A percentile compares a stretch with the other conserved stretches of the same genome.
Conservation (phyloP, 2,329 filamentous ascomycete species). For the Colletotrichum tofieldiae region DNA sequence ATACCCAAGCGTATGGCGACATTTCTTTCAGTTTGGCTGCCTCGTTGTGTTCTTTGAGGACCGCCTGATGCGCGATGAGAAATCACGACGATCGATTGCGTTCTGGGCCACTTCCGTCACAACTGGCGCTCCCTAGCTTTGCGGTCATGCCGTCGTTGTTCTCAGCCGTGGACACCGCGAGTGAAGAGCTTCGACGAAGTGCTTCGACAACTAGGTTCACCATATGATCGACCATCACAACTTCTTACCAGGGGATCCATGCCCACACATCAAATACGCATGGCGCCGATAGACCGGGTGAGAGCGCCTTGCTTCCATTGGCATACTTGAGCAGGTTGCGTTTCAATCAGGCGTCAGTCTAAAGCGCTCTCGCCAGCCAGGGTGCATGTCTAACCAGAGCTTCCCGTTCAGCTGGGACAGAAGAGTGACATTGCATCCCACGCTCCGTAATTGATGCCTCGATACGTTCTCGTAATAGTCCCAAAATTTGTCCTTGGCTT, state of each 20-base stretch:
- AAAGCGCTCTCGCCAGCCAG: conserved; percentile 1
- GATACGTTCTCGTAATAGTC: conserved; percentile 33
- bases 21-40: background rate
- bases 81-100: conserved; percentile 27
- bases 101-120: conserved; percentile 30
- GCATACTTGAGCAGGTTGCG: background rate
- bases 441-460: conserved; percentile 3
- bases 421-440: conserved; percentile 14
- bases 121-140: conserved; percentile 7
- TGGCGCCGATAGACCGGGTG: conserved; percentile 2
- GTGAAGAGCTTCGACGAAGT: background rate
- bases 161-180: conserved; percentile 3
- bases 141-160: background rate
- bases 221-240: conserved; percentile 9
- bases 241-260: background rate
- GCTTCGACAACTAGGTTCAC: background rate
- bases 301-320: conserved; percentile 3
- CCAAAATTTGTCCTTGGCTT: background rate
- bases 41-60: background rate
- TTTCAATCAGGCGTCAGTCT: background rate
- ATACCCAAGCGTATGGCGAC: background rate
- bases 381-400: conserved; percentile 26
- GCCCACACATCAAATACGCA: background rate
- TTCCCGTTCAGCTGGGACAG: conserved; percentile 36
- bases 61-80: conserved; percentile 10